Percentiles rank a stretch among this genome's conserved stretches.
These are phyloP conservation scores for Tetratostichococcus sp. DNA, from an alignment of 139 green algal species.

Conservation along the genomic window DNA sequence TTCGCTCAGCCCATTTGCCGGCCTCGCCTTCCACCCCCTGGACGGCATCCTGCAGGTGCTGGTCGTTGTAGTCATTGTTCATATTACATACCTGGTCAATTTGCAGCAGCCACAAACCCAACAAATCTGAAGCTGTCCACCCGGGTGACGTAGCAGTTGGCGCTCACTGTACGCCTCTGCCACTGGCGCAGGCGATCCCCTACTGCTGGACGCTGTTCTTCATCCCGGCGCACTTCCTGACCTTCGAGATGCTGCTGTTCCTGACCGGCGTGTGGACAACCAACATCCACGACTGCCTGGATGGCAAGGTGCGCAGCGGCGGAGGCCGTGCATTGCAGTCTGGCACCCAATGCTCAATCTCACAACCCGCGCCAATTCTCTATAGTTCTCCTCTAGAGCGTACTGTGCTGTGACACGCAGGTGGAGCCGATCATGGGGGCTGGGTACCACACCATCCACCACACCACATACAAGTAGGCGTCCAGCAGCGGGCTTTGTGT, in stretches of 20 bases:
- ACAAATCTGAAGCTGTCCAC: too few relatives aligned
- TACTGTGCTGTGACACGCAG: too few relatives aligned
- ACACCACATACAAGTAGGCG: conserved; percentile 93
- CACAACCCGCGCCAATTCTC: too few relatives aligned
- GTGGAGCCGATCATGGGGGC: conserved; percentile 89
- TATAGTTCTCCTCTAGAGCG: too few relatives aligned
- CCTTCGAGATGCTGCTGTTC: conserved; percentile 91
- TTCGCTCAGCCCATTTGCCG: conserved; percentile 93
- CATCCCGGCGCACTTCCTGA: conserved; percentile 89
- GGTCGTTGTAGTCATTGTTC: background rate
- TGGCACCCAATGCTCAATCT: too few relatives aligned
- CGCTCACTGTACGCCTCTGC: too few relatives aligned
- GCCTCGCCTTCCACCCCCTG: conserved; percentile 89
- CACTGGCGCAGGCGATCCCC: conserved; percentile 66
- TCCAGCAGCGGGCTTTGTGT: too few relatives aligned
- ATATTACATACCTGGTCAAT: too few relatives aligned
- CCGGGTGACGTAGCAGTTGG: too few relatives aligned
- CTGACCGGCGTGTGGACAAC: conserved; percentile 89
- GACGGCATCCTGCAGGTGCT: conserved; percentile 68
- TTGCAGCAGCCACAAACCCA: too few relatives aligned
- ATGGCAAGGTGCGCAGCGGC: conserved; percentile 53
- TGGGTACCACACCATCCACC: conserved; percentile 94
- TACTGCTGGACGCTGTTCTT: conserved; percentile 81
- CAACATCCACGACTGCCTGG: conserved; percentile 94
- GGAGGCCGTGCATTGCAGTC: background rate